phyloP scores from a whole-genome alignment of 2,329 filamentous ascomycete species.

The Fonsecaea monophora region DNA sequence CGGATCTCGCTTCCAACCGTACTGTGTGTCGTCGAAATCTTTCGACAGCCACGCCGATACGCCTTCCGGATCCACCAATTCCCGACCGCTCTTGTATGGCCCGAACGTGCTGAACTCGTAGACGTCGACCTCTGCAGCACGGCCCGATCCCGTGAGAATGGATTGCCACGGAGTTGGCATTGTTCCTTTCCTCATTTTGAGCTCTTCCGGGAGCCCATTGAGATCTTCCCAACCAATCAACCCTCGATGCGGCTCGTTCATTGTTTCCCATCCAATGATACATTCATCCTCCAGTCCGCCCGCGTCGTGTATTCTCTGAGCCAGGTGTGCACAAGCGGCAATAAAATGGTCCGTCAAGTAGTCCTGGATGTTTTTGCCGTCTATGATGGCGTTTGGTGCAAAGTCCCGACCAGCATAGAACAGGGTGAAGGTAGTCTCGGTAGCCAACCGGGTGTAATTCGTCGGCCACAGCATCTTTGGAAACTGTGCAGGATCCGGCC shows the following conservation, averaged over 20 bases:
- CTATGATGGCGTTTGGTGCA: constrained; percentile 92
- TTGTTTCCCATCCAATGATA: constrained; percentile 92
- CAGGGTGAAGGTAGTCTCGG: constrained; percentile 89
- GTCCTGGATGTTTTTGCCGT: constrained; percentile 95
- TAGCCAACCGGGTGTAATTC: constrained; percentile 87
- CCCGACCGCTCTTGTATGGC: constrained; percentile 84
- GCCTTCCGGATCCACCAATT: constrained; percentile 85
- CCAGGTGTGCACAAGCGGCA: constrained; percentile 78
- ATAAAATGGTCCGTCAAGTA: constrained; percentile 90
- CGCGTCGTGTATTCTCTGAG: constrained; percentile 83
- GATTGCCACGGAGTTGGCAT: constrained; percentile 94
- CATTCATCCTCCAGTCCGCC: constrained; percentile 85
- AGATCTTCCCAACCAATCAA: constrained; percentile 84
- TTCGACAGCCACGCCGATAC: constrained; percentile 81
- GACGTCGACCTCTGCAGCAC: constrained; percentile 85
- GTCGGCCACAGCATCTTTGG: constrained; percentile 99
- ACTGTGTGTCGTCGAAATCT: constrained; percentile 84
- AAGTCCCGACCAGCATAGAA: constrained; percentile 93
- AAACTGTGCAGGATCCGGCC: constrained; percentile 80
- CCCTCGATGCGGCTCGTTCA: constrained; percentile 94
- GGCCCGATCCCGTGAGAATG: constrained; percentile 87
- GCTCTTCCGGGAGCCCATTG: constrained; percentile 79
- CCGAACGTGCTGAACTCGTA: constrained; percentile 96
- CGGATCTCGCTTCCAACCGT: constrained; percentile 87
- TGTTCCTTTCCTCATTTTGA: constrained; percentile 90